A percentile compares a stretch with the other conserved stretches of the same genome.
Conservation (phyloP, 805 yeast genomes). For the Candida endomychidarum region DNA sequence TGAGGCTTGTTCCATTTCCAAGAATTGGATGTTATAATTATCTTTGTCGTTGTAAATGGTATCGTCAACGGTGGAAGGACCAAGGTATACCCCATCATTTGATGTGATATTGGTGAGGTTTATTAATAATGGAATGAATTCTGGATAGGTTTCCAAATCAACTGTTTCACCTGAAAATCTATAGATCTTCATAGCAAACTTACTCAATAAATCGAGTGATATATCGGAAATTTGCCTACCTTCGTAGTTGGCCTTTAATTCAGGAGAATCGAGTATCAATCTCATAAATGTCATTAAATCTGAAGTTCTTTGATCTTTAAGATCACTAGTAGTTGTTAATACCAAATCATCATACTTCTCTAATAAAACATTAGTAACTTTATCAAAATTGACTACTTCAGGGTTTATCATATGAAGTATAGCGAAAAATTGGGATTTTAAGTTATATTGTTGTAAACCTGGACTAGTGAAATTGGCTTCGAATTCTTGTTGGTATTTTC, state of each 20-base stretch:
- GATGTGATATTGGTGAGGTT: conserved; percentile 23
- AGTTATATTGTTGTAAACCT: conserved; percentile 19
- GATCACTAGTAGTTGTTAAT: conserved; percentile 10
- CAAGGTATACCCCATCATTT: conserved; percentile 15
- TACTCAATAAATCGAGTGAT: conserved; percentile 24
- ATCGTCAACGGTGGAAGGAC: conserved; percentile 26
- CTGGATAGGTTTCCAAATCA: conserved; percentile 24
- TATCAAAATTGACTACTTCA: conserved; percentile 23
- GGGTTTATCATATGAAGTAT: conserved; percentile 28
- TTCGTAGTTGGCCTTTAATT: not conserved
- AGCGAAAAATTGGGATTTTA: conserved; percentile 24
- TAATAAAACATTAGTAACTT: conserved; percentile 23
- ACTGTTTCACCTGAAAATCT: conserved; percentile 26
- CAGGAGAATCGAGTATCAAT: conserved; percentile 35
- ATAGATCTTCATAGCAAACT: conserved; percentile 26
- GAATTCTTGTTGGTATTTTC: conserved; percentile 10
- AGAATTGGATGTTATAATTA: conserved; percentile 1
- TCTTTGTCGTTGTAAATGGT: conserved; percentile 20
- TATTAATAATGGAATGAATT: conserved; percentile 37
- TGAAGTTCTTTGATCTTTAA: conserved; percentile 19
- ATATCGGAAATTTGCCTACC: conserved; percentile 18
- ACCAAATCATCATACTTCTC: conserved; percentile 28
- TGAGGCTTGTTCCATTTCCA: conserved; percentile 20
- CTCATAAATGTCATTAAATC: conserved; percentile 34
- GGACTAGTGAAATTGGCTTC: conserved; percentile 16